phyloP scores from a whole-genome alignment of 768 basidiomycete genomes.

The Pisolithus sp. region DNA sequence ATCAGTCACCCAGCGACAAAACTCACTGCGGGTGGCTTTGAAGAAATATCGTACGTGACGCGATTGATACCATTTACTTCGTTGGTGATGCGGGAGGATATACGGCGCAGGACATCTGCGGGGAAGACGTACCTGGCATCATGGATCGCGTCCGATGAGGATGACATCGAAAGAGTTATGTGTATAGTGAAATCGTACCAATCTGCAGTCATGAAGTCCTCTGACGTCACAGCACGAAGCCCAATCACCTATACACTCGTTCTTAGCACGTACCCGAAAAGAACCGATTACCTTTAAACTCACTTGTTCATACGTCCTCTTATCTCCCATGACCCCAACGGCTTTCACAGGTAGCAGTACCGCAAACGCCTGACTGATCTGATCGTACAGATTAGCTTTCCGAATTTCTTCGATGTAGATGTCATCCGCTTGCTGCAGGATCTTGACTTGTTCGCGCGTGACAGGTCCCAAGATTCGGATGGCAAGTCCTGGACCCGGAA shows the following conservation, averaged over 20 bases:
- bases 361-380: constrained; percentile 95
- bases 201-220: constrained; percentile 99
- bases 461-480: constrained; percentile 97
- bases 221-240: constrained; percentile 88
- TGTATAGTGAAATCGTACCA: constrained; percentile 49
- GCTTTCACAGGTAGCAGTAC: constrained; percentile 94
- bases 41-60: constrained; percentile 93
- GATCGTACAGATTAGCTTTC: constrained; percentile 83
- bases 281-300: constrained; percentile 5
- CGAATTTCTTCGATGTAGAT: constrained; percentile 99
- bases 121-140: constrained; percentile 88
- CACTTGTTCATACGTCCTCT: constrained; percentile 92
- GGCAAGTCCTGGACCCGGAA: constrained; percentile 97
- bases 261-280: background rate
- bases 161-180: background rate
- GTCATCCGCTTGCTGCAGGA: constrained; percentile 84
- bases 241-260: constrained; percentile 66
- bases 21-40: constrained; percentile 88
- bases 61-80: constrained; percentile 96
- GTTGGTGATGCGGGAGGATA: constrained; percentile 96
- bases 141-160: constrained; percentile 22
- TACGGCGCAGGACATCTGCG: constrained; percentile 76
- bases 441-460: constrained; percentile 85
- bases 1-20: background rate
- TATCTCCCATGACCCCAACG: constrained; percentile 97